phyloP scores from a whole-genome alignment of 768 basidiomycete genomes.

The Lyophyllum decastes region DNA sequence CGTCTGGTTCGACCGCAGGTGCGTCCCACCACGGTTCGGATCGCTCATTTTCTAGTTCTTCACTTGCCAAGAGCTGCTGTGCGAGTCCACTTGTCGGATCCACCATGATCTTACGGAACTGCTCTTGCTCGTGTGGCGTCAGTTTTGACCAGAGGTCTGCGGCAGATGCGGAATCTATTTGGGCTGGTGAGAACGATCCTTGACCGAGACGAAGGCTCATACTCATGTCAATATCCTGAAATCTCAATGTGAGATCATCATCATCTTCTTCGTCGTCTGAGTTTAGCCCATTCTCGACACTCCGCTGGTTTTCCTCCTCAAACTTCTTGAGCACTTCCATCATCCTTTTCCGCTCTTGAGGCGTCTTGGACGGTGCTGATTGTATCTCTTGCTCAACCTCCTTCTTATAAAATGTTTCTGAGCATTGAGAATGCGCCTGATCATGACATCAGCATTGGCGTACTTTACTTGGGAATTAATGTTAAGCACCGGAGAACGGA shows the following conservation, averaged over 20 bases:
- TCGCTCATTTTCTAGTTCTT: conserved; percentile 50
- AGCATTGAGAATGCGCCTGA: conserved; percentile 70
- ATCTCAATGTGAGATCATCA: conserved; percentile 47
- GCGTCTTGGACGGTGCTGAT: conserved; percentile 51
- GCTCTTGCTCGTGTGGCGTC: conserved; percentile 56
- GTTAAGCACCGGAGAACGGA: conserved; percentile 64
- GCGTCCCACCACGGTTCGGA: conserved; percentile 77
- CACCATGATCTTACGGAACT: conserved; percentile 58
- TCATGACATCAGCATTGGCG: conserved; percentile 1
- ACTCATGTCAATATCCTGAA: conserved; percentile 68
- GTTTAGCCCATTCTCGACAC: conserved; percentile 39
- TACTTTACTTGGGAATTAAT: neutral
- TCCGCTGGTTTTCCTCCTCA: conserved; percentile 54
- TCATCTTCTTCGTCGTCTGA: conserved; percentile 36
- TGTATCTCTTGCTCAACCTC: conserved; percentile 69
- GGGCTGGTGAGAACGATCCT: neutral
- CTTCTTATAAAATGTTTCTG: conserved; percentile 79
- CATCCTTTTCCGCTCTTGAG: conserved; percentile 64
- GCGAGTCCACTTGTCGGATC: conserved; percentile 66
- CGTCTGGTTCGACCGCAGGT: conserved; percentile 14
- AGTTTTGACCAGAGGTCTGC: conserved; percentile 65
- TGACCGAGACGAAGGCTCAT: conserved; percentile 16
- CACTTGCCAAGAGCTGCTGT: conserved; percentile 58
- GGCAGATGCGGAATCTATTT: conserved; percentile 53
- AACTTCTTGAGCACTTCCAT: conserved; percentile 71